phyloP scores from a whole-genome alignment of 1,284 basidiomycete genomes.

The Heterobasidion parviporum region DNA sequence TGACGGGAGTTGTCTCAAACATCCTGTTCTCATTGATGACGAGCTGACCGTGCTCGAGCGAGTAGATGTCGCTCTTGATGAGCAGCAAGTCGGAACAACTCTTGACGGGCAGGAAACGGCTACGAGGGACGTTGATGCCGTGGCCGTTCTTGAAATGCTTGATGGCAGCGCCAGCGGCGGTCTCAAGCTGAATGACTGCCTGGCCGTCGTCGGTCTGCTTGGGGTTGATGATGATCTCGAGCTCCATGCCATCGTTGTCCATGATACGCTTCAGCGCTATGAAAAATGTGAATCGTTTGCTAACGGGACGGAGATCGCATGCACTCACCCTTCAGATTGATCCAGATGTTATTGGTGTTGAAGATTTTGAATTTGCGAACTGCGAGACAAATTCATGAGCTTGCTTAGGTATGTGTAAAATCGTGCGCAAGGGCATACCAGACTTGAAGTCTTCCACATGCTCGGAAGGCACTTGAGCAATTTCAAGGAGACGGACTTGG shows the following conservation, averaged over 20 bases:
- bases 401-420: slow-evolving; percentile 1
- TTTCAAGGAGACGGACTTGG: slow-evolving; percentile 85
- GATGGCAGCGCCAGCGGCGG: slow-evolving; percentile 91
- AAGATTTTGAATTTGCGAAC: slow-evolving; percentile 88
- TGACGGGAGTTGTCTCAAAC: slow-evolving; percentile 94
- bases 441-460: slow-evolving; percentile 97
- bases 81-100: slow-evolving; percentile 86
- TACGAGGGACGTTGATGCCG: slow-evolving; percentile 95
- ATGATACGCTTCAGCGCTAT: slow-evolving; percentile 86
- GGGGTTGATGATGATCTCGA: slow-evolving; percentile 88
- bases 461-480: slow-evolving; percentile 93
- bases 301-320: neutral
- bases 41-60: slow-evolving; percentile 89
- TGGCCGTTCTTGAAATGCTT: slow-evolving; percentile 91
- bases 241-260: slow-evolving; percentile 82
- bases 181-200: slow-evolving; percentile 90
- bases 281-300: neutral
- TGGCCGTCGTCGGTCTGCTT: slow-evolving; percentile 80
- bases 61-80: slow-evolving; percentile 98
- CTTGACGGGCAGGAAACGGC: slow-evolving; percentile 96
- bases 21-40: slow-evolving; percentile 86
- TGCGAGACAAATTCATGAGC: neutral
- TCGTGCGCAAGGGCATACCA: slow-evolving; percentile 24
- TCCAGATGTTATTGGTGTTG: slow-evolving; percentile 95
- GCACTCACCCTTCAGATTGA: slow-evolving; percentile 66